Evolutionary conservation across 495 filamentous ascomycete genomes (phyloP), one percentile per base, ranked within the genome.

Genomic region (Trichoderma orchidacearum): DNA sequence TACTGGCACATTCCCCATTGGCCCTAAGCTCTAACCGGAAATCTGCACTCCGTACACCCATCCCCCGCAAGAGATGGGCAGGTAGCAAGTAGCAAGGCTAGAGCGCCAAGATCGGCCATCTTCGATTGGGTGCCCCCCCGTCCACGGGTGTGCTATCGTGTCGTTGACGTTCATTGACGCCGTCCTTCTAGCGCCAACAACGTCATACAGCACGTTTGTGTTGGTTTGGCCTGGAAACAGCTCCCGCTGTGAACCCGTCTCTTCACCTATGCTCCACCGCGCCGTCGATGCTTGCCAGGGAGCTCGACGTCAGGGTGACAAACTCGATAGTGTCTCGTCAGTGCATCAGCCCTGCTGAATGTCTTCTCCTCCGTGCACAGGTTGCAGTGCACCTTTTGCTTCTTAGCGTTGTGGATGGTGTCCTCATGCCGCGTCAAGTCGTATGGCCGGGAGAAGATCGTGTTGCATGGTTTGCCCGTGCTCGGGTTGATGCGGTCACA

Each of bases 281-380:
- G 70, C 50, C 65, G 65, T 32, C 77, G 65, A 25, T 75, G 72
- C 66, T 90, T 90, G 60, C 85, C 85, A 18, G 82, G 84, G 62
- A 87, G 87, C 56, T 90, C 85, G 45, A 93, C 77, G 58, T 95
- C 87, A 0, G 88, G 87, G 64, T 95, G 90, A 55, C 90, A 89
- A 50, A 94, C 89, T 21, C 87, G 82, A 80, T 95, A 91, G 70
- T 96, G 92, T 56, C 92, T 77, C 13, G 92, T 96, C 36, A 96
- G 78, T 2, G 79, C 93, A 75, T 96, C 93, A 60, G 90, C 91
- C 60, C 93, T 81, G 57, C 86, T 92, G 65, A 97, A 96, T 0
- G 89, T 92, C 77, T 97, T 96, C 64, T 96, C 91, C 60, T 97
- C 93, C n/a, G 88, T 90, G 71, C 92, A 97, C 51, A 94, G 71